Conservation (phyloP, 192 early-diverging fungal genomes). For the Backusella tarrabulga region DNA sequence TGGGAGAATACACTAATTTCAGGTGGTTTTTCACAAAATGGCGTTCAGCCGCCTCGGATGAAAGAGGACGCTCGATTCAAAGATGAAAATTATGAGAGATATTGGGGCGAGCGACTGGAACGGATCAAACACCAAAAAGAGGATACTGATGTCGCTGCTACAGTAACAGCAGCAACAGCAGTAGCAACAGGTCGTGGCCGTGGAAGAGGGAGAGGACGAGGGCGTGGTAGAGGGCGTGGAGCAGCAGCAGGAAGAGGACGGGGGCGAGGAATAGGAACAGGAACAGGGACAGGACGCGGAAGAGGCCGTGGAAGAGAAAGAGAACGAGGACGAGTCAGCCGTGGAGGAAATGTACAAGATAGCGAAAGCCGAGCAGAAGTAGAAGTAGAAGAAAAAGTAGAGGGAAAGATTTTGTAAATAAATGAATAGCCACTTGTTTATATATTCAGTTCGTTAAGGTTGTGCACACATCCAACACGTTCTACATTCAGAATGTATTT, state of each 20-base stretch:
- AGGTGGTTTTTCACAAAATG: background rate
- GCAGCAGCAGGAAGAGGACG: background rate
- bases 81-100: background rate
- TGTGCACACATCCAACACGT: too few species aligned
- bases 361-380: too few species aligned
- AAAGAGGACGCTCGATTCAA: background rate
- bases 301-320: too few species aligned
- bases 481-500: too few species aligned
- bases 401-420: too few species aligned
- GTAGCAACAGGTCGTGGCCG: background rate
- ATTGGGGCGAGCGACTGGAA: background rate
- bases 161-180: background rate
- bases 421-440: too few species aligned
- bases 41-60: background rate
- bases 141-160: background rate
- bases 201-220: background rate
- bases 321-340: too few species aligned
- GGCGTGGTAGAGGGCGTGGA: background rate
- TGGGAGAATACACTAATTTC: background rate
- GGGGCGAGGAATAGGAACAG: background rate
- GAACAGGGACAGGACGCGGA: too few species aligned
- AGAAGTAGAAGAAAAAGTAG: too few species aligned
- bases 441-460: too few species aligned
- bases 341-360: too few species aligned
- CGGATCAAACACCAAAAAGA: background rate